Conservation (phyloP, 2,329 filamentous ascomycete genomes). For the Huntiella savannae region DNA sequence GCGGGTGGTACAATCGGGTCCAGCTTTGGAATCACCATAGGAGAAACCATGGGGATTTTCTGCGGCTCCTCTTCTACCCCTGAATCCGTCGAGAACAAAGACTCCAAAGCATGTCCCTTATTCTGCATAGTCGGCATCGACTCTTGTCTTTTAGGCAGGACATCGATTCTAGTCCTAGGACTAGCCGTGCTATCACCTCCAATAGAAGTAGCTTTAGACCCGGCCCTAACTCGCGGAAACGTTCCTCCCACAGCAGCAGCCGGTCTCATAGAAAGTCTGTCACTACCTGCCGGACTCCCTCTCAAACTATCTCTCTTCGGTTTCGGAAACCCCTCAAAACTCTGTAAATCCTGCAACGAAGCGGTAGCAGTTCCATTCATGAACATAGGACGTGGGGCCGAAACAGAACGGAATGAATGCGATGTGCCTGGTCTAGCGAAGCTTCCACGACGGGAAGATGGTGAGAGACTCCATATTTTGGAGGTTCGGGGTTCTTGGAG, state of each 20-base stretch:
- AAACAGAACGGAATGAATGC: constrained; percentile 9
- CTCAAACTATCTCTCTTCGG: constrained; percentile 9
- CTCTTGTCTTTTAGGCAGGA: background rate
- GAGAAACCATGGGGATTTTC: too few relatives aligned
- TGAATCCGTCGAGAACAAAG: constrained; percentile 1
- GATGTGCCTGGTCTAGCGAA: constrained; percentile 12
- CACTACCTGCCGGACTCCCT: constrained; percentile 2
- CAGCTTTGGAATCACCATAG: background rate
- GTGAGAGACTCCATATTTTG: constrained; percentile 4
- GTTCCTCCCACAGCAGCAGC: constrained; percentile 6
- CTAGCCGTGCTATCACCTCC: background rate
- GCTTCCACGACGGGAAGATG: constrained; percentile 2
- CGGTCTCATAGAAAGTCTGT: constrained; percentile 11
- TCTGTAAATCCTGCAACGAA: constrained; percentile 7
- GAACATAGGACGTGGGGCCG: constrained; percentile 10
- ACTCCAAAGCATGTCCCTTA: background rate
- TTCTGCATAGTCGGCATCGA: background rate
- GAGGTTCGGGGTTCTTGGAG: background rate
- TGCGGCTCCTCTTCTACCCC: background rate
- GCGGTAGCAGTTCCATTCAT: constrained; percentile 10
- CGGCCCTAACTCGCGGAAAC: background rate
- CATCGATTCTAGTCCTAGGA: background rate
- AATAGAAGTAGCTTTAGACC: background rate
- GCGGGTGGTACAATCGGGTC: constrained; percentile 1
- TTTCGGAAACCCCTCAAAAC: constrained; percentile 5